These are phyloP conservation scores for Ottelia alismoides DNA, from an alignment of 106 monocot species.

Conservation along the genomic window DNA sequence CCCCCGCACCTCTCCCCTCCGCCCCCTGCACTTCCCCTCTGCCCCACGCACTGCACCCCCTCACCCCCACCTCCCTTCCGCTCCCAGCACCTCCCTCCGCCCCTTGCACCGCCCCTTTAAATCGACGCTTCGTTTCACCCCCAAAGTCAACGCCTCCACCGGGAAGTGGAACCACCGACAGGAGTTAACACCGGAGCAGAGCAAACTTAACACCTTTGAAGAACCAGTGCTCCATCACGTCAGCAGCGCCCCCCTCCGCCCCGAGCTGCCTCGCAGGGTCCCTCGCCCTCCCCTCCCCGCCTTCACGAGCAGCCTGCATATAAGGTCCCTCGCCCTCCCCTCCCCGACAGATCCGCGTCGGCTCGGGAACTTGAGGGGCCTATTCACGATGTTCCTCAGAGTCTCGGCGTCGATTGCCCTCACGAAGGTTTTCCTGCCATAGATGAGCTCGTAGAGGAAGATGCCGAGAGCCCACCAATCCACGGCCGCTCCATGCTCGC, in stretches of 20 bases:
- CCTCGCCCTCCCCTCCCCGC: no score
- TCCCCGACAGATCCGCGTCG: neutral
- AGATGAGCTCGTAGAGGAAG: conserved; percentile 26
- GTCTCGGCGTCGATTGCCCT: conserved; percentile 47
- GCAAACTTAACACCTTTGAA: no score
- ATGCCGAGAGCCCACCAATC: conserved; percentile 89
- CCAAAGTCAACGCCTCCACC: no score
- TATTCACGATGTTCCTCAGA: conserved; percentile 34
- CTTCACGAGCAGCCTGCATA: conserved; percentile 30
- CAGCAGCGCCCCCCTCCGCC: conserved; percentile 8
- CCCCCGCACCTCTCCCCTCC: no score
- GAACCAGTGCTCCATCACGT: conserved; percentile 53
- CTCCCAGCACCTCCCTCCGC: no score
- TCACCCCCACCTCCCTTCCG: no score
- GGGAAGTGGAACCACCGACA: conserved; percentile 18
- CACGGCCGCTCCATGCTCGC: no score
- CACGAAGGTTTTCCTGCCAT: conserved; percentile 55
- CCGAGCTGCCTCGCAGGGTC: conserved; percentile 32
- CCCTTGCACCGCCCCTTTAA: no score
- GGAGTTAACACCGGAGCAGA: conserved; percentile 2
- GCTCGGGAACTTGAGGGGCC: conserved; percentile 13
- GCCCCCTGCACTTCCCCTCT: no score
- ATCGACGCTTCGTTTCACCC: no score
- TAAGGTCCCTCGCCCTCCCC: no score
- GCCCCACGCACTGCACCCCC: no score